These are phyloP conservation scores for Pythium dissimile DNA, from an alignment of 352 stramenopile genomes.

Conservation along the genomic window DNA sequence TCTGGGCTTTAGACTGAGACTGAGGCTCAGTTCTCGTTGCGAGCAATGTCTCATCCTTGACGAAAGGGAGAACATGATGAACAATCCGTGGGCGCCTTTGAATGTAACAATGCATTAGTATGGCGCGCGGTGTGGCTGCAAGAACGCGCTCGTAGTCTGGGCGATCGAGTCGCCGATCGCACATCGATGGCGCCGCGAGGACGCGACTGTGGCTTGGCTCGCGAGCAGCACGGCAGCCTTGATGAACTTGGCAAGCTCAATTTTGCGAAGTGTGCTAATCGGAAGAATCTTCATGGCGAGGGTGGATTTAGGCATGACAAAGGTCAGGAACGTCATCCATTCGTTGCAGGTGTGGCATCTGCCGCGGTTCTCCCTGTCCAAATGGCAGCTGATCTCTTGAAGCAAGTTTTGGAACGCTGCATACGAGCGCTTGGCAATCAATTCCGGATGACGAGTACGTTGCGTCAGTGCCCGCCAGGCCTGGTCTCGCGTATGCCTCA, in stretches of 20 bases:
- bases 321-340: slow-evolving; percentile 20
- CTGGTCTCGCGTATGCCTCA: background rate
- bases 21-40: background rate
- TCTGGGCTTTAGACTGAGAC: no score
- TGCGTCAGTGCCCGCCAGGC: background rate
- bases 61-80: no score
- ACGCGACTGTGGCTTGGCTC: slow-evolving; percentile 7
- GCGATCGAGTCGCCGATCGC: slow-evolving; percentile 8
- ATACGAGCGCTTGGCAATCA: slow-evolving; percentile 5
- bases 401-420: slow-evolving; percentile 8
- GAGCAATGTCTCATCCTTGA: background rate
- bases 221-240: slow-evolving; percentile 10
- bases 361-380: slow-evolving; percentile 10
- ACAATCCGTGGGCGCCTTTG: no score
- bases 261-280: background rate
- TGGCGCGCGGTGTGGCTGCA: background rate
- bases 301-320: background rate
- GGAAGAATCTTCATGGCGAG: slow-evolving; percentile 12
- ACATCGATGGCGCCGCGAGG: slow-evolving; percentile 3
- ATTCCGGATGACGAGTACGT: background rate
- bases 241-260: slow-evolving; percentile 11
- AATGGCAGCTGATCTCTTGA: background rate
- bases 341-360: slow-evolving; percentile 16
- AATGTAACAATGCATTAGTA: no score
- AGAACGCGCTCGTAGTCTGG: background rate